These are phyloP conservation scores for Trichaptum fuscoviolaceum DNA, from an alignment of 768 basidiomycete species.

Conservation along the genomic window DNA sequence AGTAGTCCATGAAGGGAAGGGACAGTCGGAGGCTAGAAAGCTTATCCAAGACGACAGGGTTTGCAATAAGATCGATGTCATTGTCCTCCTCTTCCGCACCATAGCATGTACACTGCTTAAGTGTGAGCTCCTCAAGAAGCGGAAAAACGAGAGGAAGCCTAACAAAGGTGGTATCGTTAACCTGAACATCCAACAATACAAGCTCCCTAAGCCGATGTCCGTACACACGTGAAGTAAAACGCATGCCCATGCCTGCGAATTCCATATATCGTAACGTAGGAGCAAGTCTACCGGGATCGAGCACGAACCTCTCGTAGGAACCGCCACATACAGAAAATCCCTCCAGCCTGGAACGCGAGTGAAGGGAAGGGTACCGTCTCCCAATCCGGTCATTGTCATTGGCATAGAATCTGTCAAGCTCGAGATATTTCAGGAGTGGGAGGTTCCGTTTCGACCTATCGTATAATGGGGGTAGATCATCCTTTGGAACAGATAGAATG, in stretches of 20 bases:
- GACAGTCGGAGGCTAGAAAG: too few relatives aligned
- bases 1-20: too few relatives aligned
- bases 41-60: too few relatives aligned
- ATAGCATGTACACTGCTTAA: background rate
- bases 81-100: too few relatives aligned
- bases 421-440: background rate
- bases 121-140: background rate
- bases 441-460: background rate
- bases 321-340: background rate
- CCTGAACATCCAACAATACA: background rate
- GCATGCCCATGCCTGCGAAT: background rate
- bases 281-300: background rate
- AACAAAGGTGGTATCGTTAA: background rate
- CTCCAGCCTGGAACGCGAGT: background rate
- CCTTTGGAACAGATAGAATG: background rate
- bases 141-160: background rate
- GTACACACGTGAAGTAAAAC: background rate
- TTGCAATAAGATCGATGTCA: too few relatives aligned
- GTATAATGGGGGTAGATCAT: background rate
- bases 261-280: background rate
- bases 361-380: background rate
- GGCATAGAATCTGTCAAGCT: background rate
- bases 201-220: background rate
- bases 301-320: background rate
- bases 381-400: background rate